A percentile compares a stretch with the other conserved stretches of the same genome.
Evolutionary conservation across 2,329 filamentous ascomycete species (phyloP).

Genomic region (Hysterium pulicare): DNA sequence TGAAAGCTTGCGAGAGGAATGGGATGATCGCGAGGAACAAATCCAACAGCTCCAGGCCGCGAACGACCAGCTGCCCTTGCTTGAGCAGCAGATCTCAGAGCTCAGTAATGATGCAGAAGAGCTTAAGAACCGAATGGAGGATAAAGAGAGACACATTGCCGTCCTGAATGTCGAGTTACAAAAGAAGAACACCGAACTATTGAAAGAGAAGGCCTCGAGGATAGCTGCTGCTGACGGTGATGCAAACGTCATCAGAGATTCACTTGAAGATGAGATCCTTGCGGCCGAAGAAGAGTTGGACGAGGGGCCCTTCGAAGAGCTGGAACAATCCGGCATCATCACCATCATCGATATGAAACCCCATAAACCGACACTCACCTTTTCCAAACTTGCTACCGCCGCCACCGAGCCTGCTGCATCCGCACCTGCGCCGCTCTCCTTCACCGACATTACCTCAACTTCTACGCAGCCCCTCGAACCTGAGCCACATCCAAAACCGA

Average conservation of each 20-base stretch:
- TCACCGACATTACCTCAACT: background rate
- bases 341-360: background rate
- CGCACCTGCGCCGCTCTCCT: background rate
- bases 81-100: background rate
- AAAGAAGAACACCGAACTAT: background rate
- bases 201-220: background rate
- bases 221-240: background rate
- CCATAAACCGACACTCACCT: background rate
- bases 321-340: background rate
- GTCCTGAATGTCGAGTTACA: background rate
- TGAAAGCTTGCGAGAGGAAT: background rate
- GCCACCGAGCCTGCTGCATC: background rate
- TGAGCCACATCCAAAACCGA: too few relatives aligned
- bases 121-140: background rate
- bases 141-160: background rate
- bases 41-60: background rate
- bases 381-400: background rate
- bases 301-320: background rate
- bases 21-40: background rate
- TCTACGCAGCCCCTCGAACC: background rate
- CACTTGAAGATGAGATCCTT: constrained; percentile 1
- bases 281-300: background rate
- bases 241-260: background rate
- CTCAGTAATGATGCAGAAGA: background rate
- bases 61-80: background rate